These are phyloP conservation scores for Microascus cirrosus DNA, from an alignment of 2,329 filamentous ascomycete genomes.

Conservation along the genomic window DNA sequence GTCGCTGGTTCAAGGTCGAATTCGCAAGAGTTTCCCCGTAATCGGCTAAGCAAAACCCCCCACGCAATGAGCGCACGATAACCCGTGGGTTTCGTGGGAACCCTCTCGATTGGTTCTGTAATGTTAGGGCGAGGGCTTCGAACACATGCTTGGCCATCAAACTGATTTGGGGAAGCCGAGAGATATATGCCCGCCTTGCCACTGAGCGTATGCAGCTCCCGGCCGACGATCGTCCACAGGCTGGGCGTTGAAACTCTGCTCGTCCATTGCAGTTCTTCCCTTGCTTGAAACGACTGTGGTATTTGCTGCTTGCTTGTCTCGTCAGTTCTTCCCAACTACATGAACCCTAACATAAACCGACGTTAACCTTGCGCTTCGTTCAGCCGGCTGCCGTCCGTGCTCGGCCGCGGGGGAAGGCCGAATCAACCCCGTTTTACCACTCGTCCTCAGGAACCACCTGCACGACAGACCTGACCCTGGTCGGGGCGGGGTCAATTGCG, in stretches of 20 bases:
- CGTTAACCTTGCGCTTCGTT: too few relatives aligned
- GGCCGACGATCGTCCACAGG: not conserved
- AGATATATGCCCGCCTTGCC: not conserved
- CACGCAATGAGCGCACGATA: not conserved
- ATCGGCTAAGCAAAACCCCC: too few relatives aligned
- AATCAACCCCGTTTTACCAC: not conserved
- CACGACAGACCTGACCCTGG: not conserved
- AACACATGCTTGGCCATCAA: not conserved
- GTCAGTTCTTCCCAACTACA: not conserved
- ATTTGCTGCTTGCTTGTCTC: not conserved
- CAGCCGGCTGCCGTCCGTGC: too few relatives aligned
- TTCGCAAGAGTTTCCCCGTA: too few relatives aligned
- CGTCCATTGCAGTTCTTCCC: not conserved
- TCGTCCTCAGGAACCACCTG: not conserved
- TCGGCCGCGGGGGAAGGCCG: not conserved
- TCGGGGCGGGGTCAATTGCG: not conserved
- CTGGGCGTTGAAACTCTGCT: not conserved
- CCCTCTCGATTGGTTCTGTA: not conserved
- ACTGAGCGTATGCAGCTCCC: not conserved
- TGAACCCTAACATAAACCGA: too few relatives aligned
- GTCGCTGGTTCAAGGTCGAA: too few relatives aligned
- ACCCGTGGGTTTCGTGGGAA: not conserved
- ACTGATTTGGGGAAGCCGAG: not conserved
- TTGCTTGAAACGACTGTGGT: not conserved
- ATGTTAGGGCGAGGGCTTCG: not conserved